Percentiles rank a stretch among this genome's conserved stretches.
Evolutionary conservation across 257 asterid species (phyloP).

Genomic region (Solanum dulcamara): DNA sequence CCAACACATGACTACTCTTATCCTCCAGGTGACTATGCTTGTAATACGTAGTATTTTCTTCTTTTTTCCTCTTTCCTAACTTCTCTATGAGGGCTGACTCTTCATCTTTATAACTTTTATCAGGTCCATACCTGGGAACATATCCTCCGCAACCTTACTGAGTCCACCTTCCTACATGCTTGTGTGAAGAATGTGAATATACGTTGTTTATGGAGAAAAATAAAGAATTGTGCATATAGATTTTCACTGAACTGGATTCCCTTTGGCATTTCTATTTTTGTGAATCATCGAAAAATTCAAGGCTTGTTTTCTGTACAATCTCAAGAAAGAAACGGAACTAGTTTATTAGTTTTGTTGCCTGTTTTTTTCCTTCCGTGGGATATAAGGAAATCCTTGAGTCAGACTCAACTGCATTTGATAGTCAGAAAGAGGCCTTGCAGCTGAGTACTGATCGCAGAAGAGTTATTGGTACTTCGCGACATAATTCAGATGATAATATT

Average conservation of each 20-base stretch:
- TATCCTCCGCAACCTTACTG: conserved; percentile 38
- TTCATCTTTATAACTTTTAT: background rate
- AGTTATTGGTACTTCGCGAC: background rate
- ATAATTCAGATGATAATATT: background rate
- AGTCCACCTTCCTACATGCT: background rate
- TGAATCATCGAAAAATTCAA: background rate
- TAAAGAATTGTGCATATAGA: background rate
- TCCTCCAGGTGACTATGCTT: conserved; percentile 23
- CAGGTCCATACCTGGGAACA: conserved; percentile 31
- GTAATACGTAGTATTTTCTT: background rate
- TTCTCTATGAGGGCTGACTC: background rate
- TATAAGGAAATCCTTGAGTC: background rate
- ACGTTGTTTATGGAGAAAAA: background rate
- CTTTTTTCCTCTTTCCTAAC: background rate
- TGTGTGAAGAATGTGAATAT: background rate
- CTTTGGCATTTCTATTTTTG: background rate
- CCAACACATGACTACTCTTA: conserved; percentile 16
- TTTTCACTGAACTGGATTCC: background rate
- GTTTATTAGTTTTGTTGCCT: background rate
- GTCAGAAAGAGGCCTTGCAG: background rate
- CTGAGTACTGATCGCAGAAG: too few species aligned
- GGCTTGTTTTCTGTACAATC: background rate
- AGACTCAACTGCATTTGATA: background rate
- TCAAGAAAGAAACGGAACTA: background rate
- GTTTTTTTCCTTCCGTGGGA: background rate